Conservation (phyloP, 352 stramenopile genomes). For the Aphanomyces stellatus region DNA sequence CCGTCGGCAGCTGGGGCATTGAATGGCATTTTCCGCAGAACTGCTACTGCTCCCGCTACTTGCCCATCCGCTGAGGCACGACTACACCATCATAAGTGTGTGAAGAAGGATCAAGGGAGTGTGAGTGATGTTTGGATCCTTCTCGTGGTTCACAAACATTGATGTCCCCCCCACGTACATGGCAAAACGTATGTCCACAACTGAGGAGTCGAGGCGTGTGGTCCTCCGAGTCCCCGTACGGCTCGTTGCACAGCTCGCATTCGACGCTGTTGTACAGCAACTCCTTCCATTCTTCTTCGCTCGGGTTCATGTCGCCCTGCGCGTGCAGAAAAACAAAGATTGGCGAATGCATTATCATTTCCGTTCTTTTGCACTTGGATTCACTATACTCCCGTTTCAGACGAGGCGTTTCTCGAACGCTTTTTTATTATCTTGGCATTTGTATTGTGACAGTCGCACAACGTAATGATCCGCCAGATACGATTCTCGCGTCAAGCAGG, state of each 20-base stretch:
- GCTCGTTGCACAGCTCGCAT: slow-evolving; percentile 81
- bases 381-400: neutral
- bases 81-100: neutral
- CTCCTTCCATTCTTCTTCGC: slow-evolving; percentile 41
- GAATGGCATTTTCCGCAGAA: slow-evolving; percentile 24
- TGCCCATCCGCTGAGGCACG: slow-evolving; percentile 5
- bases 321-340: neutral
- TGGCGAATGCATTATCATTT: neutral
- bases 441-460: neutral
- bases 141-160: neutral
- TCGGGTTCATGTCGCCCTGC: neutral
- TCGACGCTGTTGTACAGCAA: slow-evolving; percentile 70
- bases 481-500: no score
- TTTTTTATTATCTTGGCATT: neutral
- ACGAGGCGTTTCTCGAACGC: neutral
- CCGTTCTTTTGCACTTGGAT: neutral
- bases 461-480: no score
- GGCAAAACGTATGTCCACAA: slow-evolving; percentile 78
- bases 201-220: slow-evolving; percentile 61
- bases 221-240: slow-evolving; percentile 58
- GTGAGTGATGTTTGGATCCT: neutral
- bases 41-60: slow-evolving; percentile 14
- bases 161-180: slow-evolving; percentile 34
- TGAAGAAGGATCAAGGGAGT: neutral
- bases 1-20: slow-evolving; percentile 67